Percentiles rank a stretch among this genome's conserved stretches.
phyloP scores from a whole-genome alignment of 2,329 filamentous ascomycete species.

The Trichoderma polysporum region DNA sequence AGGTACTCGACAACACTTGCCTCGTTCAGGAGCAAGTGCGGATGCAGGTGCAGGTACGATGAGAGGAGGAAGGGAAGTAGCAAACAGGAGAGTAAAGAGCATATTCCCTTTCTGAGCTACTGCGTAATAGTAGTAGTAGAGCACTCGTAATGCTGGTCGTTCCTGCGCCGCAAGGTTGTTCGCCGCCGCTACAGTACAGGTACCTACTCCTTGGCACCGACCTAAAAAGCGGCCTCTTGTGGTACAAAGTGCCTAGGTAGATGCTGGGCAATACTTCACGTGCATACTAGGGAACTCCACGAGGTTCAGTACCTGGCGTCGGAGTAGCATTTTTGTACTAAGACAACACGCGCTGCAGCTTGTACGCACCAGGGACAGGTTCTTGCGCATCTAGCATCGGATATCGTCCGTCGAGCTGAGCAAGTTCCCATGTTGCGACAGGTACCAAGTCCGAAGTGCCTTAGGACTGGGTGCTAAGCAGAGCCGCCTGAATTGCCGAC shows the following conservation, averaged over 20 bases:
- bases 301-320: not conserved
- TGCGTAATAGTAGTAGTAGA: not conserved
- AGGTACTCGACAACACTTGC: not conserved
- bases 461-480: no score
- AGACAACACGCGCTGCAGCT: not conserved
- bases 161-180: no score
- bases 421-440: not conserved
- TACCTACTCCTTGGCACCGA: not conserved
- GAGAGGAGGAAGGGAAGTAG: not conserved
- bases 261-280: not conserved
- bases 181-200: no score
- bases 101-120: not conserved
- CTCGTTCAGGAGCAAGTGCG: not conserved
- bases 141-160: no score
- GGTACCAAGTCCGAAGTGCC: no score
- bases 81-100: not conserved
- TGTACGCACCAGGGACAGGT: not conserved
- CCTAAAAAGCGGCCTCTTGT: not conserved
- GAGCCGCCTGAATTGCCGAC: not conserved
- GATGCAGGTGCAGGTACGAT: not conserved
- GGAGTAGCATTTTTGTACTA: not conserved
- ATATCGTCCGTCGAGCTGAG: conserved; percentile 6
- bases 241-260: not conserved
- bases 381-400: not conserved
- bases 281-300: not conserved